These are phyloP conservation scores for Botrytis paeoniae DNA, from an alignment of 2,329 filamentous ascomycete species.

Conservation along the genomic window DNA sequence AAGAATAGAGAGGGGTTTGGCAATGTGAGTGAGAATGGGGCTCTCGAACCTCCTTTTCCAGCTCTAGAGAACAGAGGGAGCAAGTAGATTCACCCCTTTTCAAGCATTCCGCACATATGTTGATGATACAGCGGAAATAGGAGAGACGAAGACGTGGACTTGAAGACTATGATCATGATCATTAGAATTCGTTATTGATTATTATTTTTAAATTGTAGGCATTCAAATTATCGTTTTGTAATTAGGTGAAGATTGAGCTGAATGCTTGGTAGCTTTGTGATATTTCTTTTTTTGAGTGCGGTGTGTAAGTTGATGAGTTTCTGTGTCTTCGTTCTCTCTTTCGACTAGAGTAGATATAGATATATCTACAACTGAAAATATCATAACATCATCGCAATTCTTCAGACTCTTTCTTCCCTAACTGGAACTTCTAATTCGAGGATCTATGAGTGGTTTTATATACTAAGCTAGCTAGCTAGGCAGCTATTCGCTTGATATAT, in stretches of 20 bases:
- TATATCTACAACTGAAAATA: no score
- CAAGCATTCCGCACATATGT: not conserved
- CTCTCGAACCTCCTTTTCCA: not conserved
- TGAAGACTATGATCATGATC: not conserved
- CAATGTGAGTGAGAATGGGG: not conserved
- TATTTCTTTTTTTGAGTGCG: not conserved
- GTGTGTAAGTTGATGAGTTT: not conserved
- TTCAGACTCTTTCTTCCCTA: no score
- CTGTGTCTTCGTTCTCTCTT: no score
- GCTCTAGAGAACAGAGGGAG: not conserved
- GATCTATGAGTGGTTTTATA: no score
- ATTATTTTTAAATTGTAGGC: not conserved
- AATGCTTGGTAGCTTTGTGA: not conserved
- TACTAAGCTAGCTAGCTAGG: no score
- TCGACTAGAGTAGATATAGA: no score
- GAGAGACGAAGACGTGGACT: not conserved
- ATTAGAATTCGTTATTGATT: not conserved
- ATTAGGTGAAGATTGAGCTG: not conserved
- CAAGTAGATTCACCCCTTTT: not conserved
- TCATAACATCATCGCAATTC: no score
- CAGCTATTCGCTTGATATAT: no score
- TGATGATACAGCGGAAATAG: not conserved
- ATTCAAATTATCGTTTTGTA: not conserved
- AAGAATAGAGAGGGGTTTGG: not conserved
- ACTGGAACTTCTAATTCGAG: no score